These are phyloP conservation scores for Haplosporangium sp. DNA, from an alignment of 371 early-diverging fungal species.

Conservation along the genomic window DNA sequence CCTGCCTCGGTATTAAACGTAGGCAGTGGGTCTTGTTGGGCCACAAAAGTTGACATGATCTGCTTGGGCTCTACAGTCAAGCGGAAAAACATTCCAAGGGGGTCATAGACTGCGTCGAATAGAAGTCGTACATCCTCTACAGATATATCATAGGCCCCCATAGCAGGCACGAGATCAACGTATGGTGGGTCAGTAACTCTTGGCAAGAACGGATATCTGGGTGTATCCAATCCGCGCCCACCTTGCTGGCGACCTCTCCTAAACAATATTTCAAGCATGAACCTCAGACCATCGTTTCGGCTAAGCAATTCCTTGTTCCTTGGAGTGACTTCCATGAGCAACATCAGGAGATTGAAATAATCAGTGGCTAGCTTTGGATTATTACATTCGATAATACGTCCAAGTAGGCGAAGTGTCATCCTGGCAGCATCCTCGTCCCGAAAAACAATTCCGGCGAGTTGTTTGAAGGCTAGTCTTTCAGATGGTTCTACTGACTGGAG, in stretches of 20 bases:
- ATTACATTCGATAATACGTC: constrained; percentile 48
- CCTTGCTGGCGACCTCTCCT: constrained; percentile 47
- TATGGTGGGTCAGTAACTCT: constrained; percentile 46
- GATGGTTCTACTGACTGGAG: constrained; percentile 46
- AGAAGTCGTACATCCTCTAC: constrained; percentile 53
- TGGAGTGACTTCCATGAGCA: constrained; percentile 60
- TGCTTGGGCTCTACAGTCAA: constrained; percentile 24
- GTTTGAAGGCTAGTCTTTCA: constrained; percentile 49
- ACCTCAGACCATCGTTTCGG: constrained; percentile 47
- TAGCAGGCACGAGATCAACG: constrained; percentile 56
- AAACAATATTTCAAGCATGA: constrained; percentile 55
- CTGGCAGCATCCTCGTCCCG: constrained; percentile 58
- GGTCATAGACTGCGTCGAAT: constrained; percentile 59
- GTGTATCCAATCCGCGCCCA: constrained; percentile 22
- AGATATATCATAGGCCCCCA: constrained; percentile 58
- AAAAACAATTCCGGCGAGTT: constrained; percentile 56
- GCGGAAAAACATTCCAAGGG: constrained; percentile 51
- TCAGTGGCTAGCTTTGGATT: constrained; percentile 55
- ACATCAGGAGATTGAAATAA: constrained; percentile 57
- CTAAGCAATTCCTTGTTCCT: constrained; percentile 57
- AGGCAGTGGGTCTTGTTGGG: constrained; percentile 34
- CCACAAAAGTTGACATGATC: constrained; percentile 29
- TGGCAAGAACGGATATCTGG: constrained; percentile 36
- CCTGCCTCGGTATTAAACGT: constrained; percentile 25
- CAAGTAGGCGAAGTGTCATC: constrained; percentile 56